Evolutionary conservation across 306 rosid genomes (phyloP), one percentile per base, ranked within the genome.

Genomic region (Luffa acutangula): DNA sequence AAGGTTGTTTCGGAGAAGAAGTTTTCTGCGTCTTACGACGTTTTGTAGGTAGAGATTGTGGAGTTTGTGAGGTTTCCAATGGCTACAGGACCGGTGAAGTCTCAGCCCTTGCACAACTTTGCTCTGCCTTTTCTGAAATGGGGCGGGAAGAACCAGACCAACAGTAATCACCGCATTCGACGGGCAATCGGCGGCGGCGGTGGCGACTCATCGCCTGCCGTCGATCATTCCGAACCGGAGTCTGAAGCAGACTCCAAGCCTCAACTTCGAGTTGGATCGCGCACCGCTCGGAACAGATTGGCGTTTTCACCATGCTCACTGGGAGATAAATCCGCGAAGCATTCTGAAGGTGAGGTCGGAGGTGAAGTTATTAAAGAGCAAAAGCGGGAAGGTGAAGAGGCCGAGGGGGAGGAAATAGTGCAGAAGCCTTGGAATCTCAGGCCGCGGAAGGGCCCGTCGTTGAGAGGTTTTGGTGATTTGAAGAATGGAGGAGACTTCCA

Each of bases 61-160:
- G 53, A 42, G 4, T 36, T 45, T 33, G 46, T 33, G 5, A 76
- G 51, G 39, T 66, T 69, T 69, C 21, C 59, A 86, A 95, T 95
- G 99, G 91, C 97, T 25, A 90, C 97, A 7, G 91, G 90, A 9
- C 99, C 97, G 15, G 91, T 79, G 51, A 93, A 95, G 87, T 89
- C 99, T 12, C 91, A 89, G 77, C 99, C 97, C 48, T 88, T 95
- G 57, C 97, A 95, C 89, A 95, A 95, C 87, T 95, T 95, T 85
- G 56, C 97, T 12, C 85, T 93, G 2, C 86, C 96, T 20, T 90
- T 85, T 78, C 75, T 95, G 48, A 91, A 90, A 82, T 95, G 99
- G 97, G 97, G 99, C 0, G 91, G 86, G 45, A 95, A 89, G 85
- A 89, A 87, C 78, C 87, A 87, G 75, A 80, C 91, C 49, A 90